Percentiles rank a stretch among this genome's conserved stretches.
phyloP scores from a whole-genome alignment of 805 yeast genomes.

The Yarrowia phangngaensis region DNA sequence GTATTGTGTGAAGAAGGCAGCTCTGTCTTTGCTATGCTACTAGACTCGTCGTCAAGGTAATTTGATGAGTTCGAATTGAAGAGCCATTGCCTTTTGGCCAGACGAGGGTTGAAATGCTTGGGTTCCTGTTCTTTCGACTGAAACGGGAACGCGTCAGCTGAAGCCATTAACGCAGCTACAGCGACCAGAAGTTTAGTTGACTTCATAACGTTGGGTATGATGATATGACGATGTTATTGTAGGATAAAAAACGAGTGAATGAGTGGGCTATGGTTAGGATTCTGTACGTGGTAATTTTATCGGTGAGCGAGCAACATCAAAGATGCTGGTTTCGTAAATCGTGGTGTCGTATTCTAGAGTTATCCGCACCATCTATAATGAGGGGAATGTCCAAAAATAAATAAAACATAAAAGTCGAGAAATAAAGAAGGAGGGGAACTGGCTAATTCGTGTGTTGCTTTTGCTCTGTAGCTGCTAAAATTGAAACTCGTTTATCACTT shows the following conservation, averaged over 20 bases:
- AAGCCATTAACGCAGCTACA: slow-evolving; percentile 21
- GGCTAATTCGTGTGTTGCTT: too few relatives aligned
- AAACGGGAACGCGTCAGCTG: slow-evolving; percentile 23
- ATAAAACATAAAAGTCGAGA: too few relatives aligned
- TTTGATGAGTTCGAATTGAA: slow-evolving; percentile 11
- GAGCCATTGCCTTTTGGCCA: slow-evolving; percentile 17
- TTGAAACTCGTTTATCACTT: too few relatives aligned
- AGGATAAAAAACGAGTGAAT: slow-evolving; percentile 26
- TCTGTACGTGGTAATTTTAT: too few relatives aligned
- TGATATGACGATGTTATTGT: too few relatives aligned
- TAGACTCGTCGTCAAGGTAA: not conserved
- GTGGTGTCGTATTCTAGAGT: too few relatives aligned
- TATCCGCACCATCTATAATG: too few relatives aligned
- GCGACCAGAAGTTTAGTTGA: slow-evolving; percentile 9
- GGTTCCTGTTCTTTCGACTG: slow-evolving; percentile 23
- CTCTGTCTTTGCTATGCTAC: slow-evolving; percentile 21
- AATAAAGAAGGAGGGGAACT: too few relatives aligned
- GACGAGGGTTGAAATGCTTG: slow-evolving; percentile 25
- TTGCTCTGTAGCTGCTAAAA: too few relatives aligned
- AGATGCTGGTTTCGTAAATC: too few relatives aligned
- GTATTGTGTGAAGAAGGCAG: slow-evolving; percentile 16
- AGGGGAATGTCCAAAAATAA: too few relatives aligned
- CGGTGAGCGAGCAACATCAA: too few relatives aligned
- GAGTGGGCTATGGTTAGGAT: slow-evolving; percentile 25
- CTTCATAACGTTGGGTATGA: slow-evolving; percentile 20